Conservation (phyloP, 805 yeast species). For the Sugiyamaella qingdaonensis region DNA sequence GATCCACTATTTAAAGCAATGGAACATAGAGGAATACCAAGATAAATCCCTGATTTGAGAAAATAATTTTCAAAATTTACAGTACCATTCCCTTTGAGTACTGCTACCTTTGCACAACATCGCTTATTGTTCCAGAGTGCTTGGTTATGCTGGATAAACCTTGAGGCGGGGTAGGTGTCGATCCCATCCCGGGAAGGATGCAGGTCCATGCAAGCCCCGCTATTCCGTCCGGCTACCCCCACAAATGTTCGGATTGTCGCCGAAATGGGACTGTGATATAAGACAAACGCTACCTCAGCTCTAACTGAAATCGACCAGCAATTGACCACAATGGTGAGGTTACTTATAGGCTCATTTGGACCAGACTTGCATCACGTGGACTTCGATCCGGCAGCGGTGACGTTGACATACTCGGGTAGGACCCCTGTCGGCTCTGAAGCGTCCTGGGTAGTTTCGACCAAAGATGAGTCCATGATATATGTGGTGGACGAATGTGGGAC, state of each 20-base stretch:
- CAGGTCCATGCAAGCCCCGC: neutral
- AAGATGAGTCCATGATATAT: constrained; percentile 5
- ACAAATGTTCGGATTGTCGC: neutral
- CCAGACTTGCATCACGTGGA: constrained; percentile 8
- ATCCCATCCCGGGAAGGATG: neutral
- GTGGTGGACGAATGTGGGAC: constrained; percentile 7
- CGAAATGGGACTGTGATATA: neutral
- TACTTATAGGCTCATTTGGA: constrained; percentile 13
- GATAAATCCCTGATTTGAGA: too few relatives aligned
- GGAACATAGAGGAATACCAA: too few relatives aligned
- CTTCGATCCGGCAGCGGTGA: constrained; percentile 1
- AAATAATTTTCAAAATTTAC: too few relatives aligned
- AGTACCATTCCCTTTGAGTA: too few relatives aligned
- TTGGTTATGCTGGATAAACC: too few relatives aligned
- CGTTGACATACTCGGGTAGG: neutral
- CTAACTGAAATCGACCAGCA: too few relatives aligned
- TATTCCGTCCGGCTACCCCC: neutral
- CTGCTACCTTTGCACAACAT: too few relatives aligned
- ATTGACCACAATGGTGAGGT: constrained; percentile 2
- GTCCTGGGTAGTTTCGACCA: constrained; percentile 6
- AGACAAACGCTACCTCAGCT: too few relatives aligned
- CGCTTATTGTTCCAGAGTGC: too few relatives aligned
- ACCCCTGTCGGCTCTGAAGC: constrained; percentile 4
- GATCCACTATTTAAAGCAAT: too few relatives aligned
- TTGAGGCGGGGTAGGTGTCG: neutral